Percentiles rank a stretch among this genome's conserved stretches.
Conservation (phyloP, 2,329 filamentous ascomycete genomes). For the Phaeosphaeriaceae sp. region DNA sequence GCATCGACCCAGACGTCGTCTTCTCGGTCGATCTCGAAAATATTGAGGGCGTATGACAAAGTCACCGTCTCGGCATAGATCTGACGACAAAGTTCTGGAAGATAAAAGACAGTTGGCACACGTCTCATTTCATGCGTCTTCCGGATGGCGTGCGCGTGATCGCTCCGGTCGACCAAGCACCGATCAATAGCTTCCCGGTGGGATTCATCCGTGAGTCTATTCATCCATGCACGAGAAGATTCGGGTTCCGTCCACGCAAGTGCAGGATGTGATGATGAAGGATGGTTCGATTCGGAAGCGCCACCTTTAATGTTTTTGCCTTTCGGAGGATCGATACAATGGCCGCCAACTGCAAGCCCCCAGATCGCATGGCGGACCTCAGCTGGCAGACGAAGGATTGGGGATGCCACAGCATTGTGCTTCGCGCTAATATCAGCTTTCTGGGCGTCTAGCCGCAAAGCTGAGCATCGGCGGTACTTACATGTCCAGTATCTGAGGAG, state of each 20-base stretch:
- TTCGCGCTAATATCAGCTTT: background rate
- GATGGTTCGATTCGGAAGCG: background rate
- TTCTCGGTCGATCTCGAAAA: constrained; percentile 11
- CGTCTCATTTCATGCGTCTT: background rate
- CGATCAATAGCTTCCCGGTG: too few relatives aligned
- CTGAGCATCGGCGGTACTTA: background rate
- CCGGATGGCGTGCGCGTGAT: background rate
- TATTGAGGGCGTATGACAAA: constrained; percentile 12
- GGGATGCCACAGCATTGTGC: constrained; percentile 7
- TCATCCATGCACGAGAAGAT: too few relatives aligned
- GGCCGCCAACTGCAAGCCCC: constrained; percentile 13
- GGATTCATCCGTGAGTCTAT: too few relatives aligned
- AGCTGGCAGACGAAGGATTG: constrained; percentile 18
- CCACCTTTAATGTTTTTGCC: background rate
- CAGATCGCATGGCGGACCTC: constrained; percentile 18
- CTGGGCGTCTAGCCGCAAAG: background rate
- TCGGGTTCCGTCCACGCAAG: too few relatives aligned
- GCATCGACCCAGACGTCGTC: constrained; percentile 4
- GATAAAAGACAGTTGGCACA: constrained; percentile 9
- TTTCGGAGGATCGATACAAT: background rate
- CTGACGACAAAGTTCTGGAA: constrained; percentile 16
- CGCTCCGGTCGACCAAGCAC: too few relatives aligned
- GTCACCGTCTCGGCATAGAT: constrained; percentile 21
- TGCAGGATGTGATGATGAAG: background rate
- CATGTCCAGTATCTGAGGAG: background rate